Percentiles rank a stretch among this genome's conserved stretches.
Conservation (phyloP, 306 rosid species). For the Gastrolobium villosum region DNA sequence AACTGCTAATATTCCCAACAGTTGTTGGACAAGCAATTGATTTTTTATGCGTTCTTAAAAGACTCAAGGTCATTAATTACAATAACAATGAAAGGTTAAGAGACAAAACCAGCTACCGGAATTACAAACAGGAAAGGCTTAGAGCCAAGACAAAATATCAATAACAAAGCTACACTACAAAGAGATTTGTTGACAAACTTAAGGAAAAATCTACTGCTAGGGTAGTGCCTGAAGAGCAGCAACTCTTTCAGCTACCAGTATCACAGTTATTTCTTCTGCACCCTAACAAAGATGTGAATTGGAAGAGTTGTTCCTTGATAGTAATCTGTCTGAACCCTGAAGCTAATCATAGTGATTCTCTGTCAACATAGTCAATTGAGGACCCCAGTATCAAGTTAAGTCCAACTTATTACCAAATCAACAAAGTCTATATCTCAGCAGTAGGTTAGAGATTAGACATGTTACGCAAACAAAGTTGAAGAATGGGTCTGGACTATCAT, state of each 20-base stretch:
- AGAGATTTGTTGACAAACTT: not conserved
- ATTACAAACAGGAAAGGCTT: not conserved
- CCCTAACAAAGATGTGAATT: not conserved
- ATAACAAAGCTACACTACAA: not conserved
- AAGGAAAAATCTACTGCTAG: not conserved
- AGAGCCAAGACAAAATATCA: not conserved
- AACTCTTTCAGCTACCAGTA: not conserved
- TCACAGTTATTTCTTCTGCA: not conserved
- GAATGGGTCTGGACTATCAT: not conserved
- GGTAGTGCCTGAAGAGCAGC: not conserved
- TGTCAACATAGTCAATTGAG: not conserved
- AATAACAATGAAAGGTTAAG: no score
- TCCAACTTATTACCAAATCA: not conserved
- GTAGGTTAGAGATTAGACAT: not conserved
- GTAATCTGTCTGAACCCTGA: not conserved
- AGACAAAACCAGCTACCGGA: not conserved
- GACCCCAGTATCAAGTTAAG: not conserved
- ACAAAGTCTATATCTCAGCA: not conserved
- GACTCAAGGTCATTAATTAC: not conserved
- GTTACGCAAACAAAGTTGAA: not conserved
- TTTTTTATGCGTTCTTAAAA: not conserved
- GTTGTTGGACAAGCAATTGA: conserved; percentile 4
- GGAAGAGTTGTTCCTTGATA: not conserved
- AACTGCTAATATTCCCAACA: not conserved
- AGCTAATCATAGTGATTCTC: conserved; percentile 6